A percentile compares a stretch with the other conserved stretches of the same genome.
Conservation (phyloP, 306 rosid genomes). For the Acacia confusa region DNA sequence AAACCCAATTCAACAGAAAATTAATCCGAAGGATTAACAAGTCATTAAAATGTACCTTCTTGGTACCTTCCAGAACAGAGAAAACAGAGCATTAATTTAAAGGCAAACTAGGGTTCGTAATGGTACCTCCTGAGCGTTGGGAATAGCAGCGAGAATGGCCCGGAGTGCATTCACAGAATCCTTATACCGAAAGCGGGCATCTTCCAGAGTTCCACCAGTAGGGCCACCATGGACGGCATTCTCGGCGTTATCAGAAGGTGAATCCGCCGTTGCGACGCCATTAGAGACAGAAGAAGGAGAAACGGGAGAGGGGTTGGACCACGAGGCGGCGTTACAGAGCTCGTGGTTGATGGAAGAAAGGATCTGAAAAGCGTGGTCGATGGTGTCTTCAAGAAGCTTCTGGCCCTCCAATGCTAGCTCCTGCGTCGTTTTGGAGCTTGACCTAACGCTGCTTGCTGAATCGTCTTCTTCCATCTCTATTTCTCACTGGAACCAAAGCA, state of each 20-base stretch:
- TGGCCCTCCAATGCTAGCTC: slow-evolving; percentile 83
- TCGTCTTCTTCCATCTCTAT: slow-evolving; percentile 57
- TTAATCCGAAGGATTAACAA: slow-evolving; percentile 3
- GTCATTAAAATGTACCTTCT: not conserved
- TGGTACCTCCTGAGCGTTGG: slow-evolving; percentile 63
- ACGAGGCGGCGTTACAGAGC: slow-evolving; percentile 83
- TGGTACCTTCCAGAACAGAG: not conserved
- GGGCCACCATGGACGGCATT: slow-evolving; percentile 34
- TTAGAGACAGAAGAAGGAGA: slow-evolving; percentile 24
- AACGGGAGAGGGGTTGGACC: slow-evolving; percentile 62
- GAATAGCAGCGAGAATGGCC: slow-evolving; percentile 66
- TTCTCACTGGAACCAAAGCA: not conserved
- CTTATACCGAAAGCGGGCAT: slow-evolving; percentile 71
- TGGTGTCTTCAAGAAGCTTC: slow-evolving; percentile 74
- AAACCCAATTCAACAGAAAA: not conserved
- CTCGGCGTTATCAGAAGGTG: slow-evolving; percentile 56
- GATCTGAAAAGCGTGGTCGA: slow-evolving; percentile 81
- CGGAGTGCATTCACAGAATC: slow-evolving; percentile 71
- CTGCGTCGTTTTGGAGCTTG: slow-evolving; percentile 52
- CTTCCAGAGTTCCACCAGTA: slow-evolving; percentile 74
- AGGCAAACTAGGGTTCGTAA: slow-evolving; percentile 9
- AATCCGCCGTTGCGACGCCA: slow-evolving; percentile 46
- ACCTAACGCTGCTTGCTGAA: slow-evolving; percentile 23
- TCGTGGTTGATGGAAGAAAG: slow-evolving; percentile 95
- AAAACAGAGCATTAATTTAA: not conserved